Conservation (phyloP, 805 yeast species). For the Candida morakotiae region DNA sequence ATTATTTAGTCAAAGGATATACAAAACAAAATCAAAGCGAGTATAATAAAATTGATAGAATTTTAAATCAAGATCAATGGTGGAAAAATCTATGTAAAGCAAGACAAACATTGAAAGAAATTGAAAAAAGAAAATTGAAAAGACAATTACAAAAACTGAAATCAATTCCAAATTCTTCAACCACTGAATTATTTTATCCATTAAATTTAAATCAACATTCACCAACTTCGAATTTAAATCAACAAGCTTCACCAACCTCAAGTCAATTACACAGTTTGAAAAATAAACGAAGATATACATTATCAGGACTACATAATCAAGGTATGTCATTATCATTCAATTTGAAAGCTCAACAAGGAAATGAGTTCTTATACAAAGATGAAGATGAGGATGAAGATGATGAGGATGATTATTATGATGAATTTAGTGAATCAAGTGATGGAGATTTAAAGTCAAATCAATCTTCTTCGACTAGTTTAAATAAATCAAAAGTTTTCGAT, state of each 20-base stretch:
- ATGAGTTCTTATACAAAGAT: conserved; percentile 21
- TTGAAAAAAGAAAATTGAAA: conserved; percentile 25
- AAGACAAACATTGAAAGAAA: conserved; percentile 39
- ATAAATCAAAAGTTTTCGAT: conserved; percentile 16
- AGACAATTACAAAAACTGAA: conserved; percentile 3
- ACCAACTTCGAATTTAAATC: too few relatives aligned
- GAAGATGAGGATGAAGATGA: conserved; percentile 5
- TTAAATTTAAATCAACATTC: too few relatives aligned
- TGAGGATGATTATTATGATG: conserved; percentile 6
- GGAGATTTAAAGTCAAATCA: conserved; percentile 7
- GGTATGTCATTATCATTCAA: conserved; percentile 68
- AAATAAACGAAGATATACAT: conserved; percentile 40
- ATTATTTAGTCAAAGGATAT: conserved; percentile 72
- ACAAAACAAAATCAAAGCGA: conserved; percentile 26
- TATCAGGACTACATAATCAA: conserved; percentile 66
- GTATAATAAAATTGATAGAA: conserved; percentile 44
- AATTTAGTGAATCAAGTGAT: conserved; percentile 13
- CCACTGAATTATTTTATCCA: conserved; percentile 20
- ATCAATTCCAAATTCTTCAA: conserved; percentile 1
- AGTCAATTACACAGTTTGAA: conserved; percentile 14
- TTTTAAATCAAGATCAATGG: conserved; percentile 71
- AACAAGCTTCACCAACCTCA: conserved; percentile 15
- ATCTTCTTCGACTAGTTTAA: conserved; percentile 1
- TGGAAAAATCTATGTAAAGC: conserved; percentile 70
- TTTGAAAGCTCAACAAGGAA: conserved; percentile 56